Percentiles rank a stretch among this genome's conserved stretches.
Evolutionary conservation across 83 land plant species (phyloP).

Genomic region (Picea engelmannii): DNA sequence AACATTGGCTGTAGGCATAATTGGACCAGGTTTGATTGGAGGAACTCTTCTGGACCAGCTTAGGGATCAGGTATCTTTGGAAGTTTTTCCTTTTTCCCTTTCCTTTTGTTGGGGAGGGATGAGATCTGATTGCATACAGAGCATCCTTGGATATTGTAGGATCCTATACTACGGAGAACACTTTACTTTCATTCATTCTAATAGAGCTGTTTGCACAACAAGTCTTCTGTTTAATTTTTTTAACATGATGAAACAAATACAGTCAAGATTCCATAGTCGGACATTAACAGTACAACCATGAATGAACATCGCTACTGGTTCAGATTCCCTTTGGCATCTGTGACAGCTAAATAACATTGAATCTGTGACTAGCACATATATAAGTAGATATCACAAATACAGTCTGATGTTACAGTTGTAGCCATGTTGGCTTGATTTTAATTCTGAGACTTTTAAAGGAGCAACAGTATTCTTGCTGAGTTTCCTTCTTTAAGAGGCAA

Average conservation of each 20-base stretch:
- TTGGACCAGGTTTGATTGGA: conserved; percentile 97
- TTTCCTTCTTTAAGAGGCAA: neutral
- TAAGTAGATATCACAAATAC: neutral
- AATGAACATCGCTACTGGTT: neutral
- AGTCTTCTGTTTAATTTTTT: neutral
- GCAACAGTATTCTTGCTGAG: neutral
- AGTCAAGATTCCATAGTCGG: neutral
- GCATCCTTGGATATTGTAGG: neutral
- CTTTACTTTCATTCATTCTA: neutral
- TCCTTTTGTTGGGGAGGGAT: too few relatives aligned
- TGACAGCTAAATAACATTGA: neutral
- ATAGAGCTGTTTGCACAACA: neutral
- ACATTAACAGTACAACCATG: neutral
- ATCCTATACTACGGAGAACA: neutral
- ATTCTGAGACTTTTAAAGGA: neutral
- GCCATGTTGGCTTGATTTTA: neutral
- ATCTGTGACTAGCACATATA: neutral
- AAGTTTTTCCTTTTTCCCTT: too few relatives aligned
- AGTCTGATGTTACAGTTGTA: neutral
- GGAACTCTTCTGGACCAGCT: conserved; percentile 90
- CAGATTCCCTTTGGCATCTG: neutral
- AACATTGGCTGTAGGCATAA: conserved; percentile 88
- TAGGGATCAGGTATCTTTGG: conserved; percentile 79
- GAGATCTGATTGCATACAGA: neutral
- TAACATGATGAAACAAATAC: neutral